Evolutionary conservation across 129 eudicot species (phyloP), one percentile per base, ranked within the genome.

Genomic region (Helichrysum umbraculigerum): DNA sequence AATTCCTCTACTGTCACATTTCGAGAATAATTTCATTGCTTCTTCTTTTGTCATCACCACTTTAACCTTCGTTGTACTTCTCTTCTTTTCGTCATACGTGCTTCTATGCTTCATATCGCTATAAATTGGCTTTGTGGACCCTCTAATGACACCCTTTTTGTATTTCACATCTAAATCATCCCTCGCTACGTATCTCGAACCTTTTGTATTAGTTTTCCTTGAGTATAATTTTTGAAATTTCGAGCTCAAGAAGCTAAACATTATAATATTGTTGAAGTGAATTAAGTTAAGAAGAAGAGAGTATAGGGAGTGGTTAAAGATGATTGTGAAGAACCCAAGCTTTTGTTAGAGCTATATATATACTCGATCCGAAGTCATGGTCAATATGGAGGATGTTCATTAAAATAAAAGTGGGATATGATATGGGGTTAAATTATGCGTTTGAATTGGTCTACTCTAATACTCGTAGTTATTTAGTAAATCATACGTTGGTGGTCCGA

Each of bases 21-120:
- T 76, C 3, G 85, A 64, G 7, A 82, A 56, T 60, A 81, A 65
- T 57, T 58, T 30, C n/a, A 63, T 61, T 12, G 85, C 85, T 64
- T 82, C 85, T 56, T 64, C 34, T 65, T 71, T 82, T 4, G 81
- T 82, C 85, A 82, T 76, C 81, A 76, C 54, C 41, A 82, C 74
- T 56, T 71, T 82, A 39, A 79, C 69, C 68, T 64, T 79, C 17
- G 47, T 19, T 6, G 9, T 32, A 57, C 68, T 70, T 37, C 4
- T 42, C 35, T 8, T 42, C 19, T 73, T 30, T 20, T 37, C 14
- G 0, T 20, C 74, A 20, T 35, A 20, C 10, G 33, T n/a, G 15
- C 33, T 3, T n/a, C 10, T 29, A 10, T 29, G 54, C 50, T 66
- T 73, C 69, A 7, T 79, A 16, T 57, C 63, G 0, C 10, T 7